Conservation (phyloP, 148 eudicot genomes). For the Amaranthus hypochondriacus region DNA sequence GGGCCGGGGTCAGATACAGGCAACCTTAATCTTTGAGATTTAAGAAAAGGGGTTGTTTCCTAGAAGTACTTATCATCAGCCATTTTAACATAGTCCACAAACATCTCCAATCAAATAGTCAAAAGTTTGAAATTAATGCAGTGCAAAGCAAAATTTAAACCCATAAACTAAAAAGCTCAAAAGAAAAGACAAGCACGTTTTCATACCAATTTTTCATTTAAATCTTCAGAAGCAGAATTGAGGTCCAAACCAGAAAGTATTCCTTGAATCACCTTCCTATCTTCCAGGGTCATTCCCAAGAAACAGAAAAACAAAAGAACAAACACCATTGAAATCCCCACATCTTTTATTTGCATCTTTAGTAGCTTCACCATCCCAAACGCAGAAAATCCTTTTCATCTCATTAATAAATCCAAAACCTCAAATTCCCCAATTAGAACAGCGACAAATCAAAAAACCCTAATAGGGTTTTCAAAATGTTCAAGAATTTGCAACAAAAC, state of each 20-base stretch:
- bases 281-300: constrained; percentile 36
- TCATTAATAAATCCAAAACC: constrained; percentile 39
- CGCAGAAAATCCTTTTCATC: constrained; percentile 35
- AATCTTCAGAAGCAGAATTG: constrained; percentile 34
- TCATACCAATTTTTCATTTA: constrained; percentile 56
- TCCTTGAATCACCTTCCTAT: constrained; percentile 30
- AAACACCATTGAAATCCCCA: constrained; percentile 37
- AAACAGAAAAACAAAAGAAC: constrained; percentile 36
- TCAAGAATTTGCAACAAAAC: constrained; percentile 6
- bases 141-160: neutral
- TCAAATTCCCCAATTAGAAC: constrained; percentile 5
- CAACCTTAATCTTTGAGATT: no score
- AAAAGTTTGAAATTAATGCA: neutral
- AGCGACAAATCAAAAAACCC: constrained; percentile 16
- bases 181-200: neutral
- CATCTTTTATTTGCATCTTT: constrained; percentile 41
- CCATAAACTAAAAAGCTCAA: constrained; percentile 11
- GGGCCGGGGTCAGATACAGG: no score
- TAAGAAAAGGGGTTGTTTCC: no score
- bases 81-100: neutral
- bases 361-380: constrained; percentile 39
- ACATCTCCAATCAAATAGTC: neutral
- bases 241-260: constrained; percentile 33
- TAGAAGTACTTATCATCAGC: no score
- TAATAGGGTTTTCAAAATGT: constrained; percentile 4